A percentile compares a stretch with the other conserved stretches of the same genome.
Evolutionary conservation across 345 rosid genomes (phyloP).

Genomic region (Reutealis trisperma): DNA sequence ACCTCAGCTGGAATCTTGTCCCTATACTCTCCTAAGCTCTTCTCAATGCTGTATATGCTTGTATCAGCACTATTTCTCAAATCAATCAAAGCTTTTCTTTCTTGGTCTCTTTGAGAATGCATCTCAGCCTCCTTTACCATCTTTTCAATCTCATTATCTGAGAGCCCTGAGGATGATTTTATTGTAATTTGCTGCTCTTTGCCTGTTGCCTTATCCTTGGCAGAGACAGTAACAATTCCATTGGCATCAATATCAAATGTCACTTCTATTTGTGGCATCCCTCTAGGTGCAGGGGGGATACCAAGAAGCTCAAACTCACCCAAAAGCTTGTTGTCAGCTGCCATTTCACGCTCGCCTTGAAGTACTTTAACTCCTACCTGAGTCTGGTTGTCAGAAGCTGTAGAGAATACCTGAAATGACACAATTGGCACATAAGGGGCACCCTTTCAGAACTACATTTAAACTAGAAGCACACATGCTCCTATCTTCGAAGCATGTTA

Average conservation of each 20-base stretch:
- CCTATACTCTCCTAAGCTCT: conserved; percentile 76
- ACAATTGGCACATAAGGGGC: background rate
- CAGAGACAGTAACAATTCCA: conserved; percentile 87
- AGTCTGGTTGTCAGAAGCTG: conserved; percentile 89
- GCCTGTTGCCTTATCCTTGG: conserved; percentile 78
- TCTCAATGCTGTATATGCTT: conserved; percentile 79
- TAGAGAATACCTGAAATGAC: conserved; percentile 65
- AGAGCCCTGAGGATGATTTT: background rate
- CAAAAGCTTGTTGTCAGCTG: conserved; percentile 72
- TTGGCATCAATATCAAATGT: conserved; percentile 93
- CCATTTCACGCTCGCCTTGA: conserved; percentile 94
- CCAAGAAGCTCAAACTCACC: conserved; percentile 91
- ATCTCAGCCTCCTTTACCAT: conserved; percentile 89
- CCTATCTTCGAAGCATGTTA: background rate
- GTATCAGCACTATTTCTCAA: conserved; percentile 74
- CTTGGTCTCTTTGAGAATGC: conserved; percentile 74
- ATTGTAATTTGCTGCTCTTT: conserved; percentile 89
- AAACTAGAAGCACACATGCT: background rate
- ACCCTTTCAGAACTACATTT: background rate
- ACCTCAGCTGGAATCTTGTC: conserved; percentile 77
- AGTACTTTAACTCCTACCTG: conserved; percentile 83
- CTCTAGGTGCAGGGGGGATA: conserved; percentile 85
- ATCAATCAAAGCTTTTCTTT: conserved; percentile 71
- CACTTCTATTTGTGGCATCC: conserved; percentile 85
- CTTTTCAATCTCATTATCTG: conserved; percentile 51